Evolutionary conservation across 148 eudicot genomes (phyloP).

Genomic region (Arctostaphylos glauca): DNA sequence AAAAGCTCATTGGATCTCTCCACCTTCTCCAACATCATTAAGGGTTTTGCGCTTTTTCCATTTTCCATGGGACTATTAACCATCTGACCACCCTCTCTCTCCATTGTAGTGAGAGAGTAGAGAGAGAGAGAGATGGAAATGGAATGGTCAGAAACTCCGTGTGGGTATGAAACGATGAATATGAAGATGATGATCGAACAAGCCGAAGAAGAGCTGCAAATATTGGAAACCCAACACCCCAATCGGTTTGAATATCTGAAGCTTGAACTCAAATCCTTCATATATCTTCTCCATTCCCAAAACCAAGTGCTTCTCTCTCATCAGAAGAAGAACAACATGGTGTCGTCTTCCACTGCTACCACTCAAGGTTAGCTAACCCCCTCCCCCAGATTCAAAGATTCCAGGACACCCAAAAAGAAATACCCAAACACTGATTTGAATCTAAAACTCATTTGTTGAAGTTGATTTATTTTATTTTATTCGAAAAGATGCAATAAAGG

Average conservation of each 20-base stretch:
- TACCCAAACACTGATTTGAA: neutral
- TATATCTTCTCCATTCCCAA: conserved; percentile 36
- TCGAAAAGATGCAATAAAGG: neutral
- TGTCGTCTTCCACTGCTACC: conserved; percentile 29
- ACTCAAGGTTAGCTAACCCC: conserved; percentile 34
- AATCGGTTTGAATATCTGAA: conserved; percentile 47
- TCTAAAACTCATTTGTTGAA: too few relatives aligned
- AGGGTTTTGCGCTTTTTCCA: neutral
- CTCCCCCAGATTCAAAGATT: neutral
- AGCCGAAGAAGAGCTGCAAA: conserved; percentile 61
- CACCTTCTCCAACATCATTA: neutral
- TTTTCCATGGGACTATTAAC: neutral
- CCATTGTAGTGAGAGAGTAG: neutral
- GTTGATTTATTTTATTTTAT: too few relatives aligned
- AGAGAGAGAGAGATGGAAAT: neutral
- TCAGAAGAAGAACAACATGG: neutral
- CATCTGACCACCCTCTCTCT: neutral
- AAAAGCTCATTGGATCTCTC: neutral
- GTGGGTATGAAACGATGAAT: neutral
- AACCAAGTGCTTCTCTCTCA: conserved; percentile 9
- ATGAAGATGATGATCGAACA: conserved; percentile 43
- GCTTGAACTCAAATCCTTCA: conserved; percentile 59
- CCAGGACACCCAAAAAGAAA: neutral
- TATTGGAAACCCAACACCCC: conserved; percentile 56
- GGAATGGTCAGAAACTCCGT: neutral